Percentiles rank a stretch among this genome's conserved stretches.
These are phyloP conservation scores for Globisporangium radiosum DNA, from an alignment of 352 stramenopile genomes.

Conservation along the genomic window DNA sequence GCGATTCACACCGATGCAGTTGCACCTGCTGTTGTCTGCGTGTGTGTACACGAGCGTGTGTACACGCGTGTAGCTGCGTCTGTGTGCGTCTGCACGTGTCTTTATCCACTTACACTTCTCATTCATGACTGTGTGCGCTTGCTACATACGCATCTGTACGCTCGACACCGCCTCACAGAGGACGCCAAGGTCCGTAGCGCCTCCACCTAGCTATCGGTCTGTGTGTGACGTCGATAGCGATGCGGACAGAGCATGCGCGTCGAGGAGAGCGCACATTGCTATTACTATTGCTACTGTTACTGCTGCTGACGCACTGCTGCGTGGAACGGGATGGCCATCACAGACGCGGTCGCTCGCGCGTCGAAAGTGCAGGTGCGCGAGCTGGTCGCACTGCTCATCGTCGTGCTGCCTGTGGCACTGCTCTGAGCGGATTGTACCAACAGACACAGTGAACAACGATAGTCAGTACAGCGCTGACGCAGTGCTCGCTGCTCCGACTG, in stretches of 20 bases:
- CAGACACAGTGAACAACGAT: neutral
- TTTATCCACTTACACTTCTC: too few relatives aligned
- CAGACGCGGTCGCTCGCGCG: constrained; percentile 43
- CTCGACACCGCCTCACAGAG: constrained; percentile 18
- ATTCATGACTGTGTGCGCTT: too few relatives aligned
- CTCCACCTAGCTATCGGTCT: too few relatives aligned
- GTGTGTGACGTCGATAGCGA: too few relatives aligned
- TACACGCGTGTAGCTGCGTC: neutral
- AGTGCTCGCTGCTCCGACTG: too few relatives aligned
- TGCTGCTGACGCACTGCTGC: neutral
- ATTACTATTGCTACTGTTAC: too few relatives aligned
- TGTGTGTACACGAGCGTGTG: neutral
- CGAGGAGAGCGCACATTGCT: too few relatives aligned
- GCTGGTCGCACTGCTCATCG: neutral
- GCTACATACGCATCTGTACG: too few relatives aligned
- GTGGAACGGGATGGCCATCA: too few relatives aligned
- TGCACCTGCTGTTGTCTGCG: neutral
- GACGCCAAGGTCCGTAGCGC: constrained; percentile 37
- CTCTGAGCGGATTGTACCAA: neutral
- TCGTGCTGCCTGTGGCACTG: neutral
- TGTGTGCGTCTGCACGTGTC: neutral
- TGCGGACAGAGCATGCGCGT: too few relatives aligned
- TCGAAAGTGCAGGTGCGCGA: constrained; percentile 37
- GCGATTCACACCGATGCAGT: neutral
- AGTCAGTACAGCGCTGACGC: too few relatives aligned